Percentiles rank a stretch among this genome's conserved stretches.
Evolutionary conservation across 768 basidiomycete species (phyloP).

Genomic region (Russula emetica): DNA sequence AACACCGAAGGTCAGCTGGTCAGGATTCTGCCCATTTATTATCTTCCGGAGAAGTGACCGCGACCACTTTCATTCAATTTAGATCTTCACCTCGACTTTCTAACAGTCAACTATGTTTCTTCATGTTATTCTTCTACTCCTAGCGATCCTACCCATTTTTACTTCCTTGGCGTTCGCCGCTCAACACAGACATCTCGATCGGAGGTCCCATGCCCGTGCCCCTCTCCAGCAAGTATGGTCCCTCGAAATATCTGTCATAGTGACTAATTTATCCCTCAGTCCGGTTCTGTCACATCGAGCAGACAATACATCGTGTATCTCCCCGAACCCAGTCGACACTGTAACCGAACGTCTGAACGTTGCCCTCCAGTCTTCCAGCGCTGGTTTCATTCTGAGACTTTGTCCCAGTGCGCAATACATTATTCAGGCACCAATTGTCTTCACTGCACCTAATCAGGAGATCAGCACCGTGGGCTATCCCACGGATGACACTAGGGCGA

Average conservation of each 20-base stretch:
- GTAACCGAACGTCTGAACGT: constrained; percentile 61
- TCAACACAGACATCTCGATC: background rate
- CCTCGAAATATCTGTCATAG: background rate
- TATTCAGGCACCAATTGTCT: constrained; percentile 62
- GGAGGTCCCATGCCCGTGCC: background rate
- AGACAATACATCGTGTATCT: constrained; percentile 30
- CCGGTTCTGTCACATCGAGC: background rate
- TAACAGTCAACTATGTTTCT: background rate
- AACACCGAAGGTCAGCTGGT: background rate
- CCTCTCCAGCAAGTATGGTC: background rate
- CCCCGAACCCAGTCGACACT: constrained; percentile 55
- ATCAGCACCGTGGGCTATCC: constrained; percentile 80
- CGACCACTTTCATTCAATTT: background rate
- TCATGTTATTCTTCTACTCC: background rate
- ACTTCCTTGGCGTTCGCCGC: constrained; percentile 2
- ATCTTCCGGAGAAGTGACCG: background rate
- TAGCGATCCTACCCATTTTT: background rate
- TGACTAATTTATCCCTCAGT: background rate
- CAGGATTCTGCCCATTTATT: background rate
- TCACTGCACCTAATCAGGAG: constrained; percentile 66
- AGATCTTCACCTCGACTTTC: background rate
- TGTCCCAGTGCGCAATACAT: constrained; percentile 62
- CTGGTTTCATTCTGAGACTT: constrained; percentile 59
- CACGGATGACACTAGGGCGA: constrained; percentile 61
- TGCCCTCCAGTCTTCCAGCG: constrained; percentile 59